phyloP scores from a whole-genome alignment of 257 asterid species.

The Solanum dulcamara region DNA sequence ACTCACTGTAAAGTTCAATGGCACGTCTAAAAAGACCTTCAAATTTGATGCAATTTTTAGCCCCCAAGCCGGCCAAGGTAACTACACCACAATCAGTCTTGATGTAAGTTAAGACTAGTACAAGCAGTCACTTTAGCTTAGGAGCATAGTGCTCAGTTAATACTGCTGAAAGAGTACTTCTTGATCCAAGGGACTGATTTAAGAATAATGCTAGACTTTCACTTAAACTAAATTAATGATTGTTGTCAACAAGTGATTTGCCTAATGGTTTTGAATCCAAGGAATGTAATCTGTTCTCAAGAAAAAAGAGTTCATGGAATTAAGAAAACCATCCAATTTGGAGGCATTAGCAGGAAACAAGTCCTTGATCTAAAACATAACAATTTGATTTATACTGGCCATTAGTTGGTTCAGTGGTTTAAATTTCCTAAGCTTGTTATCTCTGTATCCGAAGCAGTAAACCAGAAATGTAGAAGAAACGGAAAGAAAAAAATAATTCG shows the following conservation, averaged over 20 bases:
- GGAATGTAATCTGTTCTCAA: not conserved
- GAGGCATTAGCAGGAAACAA: not conserved
- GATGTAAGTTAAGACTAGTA: not conserved
- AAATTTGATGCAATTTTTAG: slow-evolving; percentile 78
- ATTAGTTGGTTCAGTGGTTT: not conserved
- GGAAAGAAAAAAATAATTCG: no score
- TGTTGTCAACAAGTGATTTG: not conserved
- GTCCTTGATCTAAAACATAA: not conserved
- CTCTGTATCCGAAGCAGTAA: no score
- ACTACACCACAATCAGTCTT: not conserved
- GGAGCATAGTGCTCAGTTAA: not conserved
- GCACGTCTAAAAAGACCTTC: slow-evolving; percentile 46
- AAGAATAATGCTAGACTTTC: not conserved
- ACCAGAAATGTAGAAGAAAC: no score
- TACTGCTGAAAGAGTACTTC: not conserved
- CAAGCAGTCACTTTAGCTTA: not conserved
- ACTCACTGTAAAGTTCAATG: slow-evolving; percentile 58
- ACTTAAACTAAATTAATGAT: not conserved
- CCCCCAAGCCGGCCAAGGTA: slow-evolving; percentile 84
- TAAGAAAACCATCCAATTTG: not conserved
- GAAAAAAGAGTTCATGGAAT: not conserved
- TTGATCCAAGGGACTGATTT: not conserved
- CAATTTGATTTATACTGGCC: not conserved
- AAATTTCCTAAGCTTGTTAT: no score
- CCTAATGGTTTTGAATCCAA: not conserved